Conservation (phyloP, 2,329 filamentous ascomycete species). For the Elsinoe necatrix region DNA sequence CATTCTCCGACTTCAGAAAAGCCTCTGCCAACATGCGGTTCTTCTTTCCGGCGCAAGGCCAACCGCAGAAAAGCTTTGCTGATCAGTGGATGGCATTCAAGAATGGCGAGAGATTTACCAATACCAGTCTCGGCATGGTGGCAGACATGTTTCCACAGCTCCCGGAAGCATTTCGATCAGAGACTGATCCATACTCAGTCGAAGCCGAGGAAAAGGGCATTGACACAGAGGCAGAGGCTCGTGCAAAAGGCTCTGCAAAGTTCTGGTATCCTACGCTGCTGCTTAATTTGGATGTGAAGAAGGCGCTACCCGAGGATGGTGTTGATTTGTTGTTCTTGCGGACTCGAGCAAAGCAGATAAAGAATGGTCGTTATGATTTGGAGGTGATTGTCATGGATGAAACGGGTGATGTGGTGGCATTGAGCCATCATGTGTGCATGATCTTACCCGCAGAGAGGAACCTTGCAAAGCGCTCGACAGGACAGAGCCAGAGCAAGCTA, state of each 20-base stretch:
- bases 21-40: conserved; percentile 45
- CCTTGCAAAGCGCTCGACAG: conserved; percentile 37
- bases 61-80: conserved; percentile 34
- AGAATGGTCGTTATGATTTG: conserved; percentile 65
- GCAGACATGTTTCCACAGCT: conserved; percentile 62
- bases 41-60: conserved; percentile 44
- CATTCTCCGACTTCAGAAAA: conserved; percentile 39
- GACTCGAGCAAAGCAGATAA: conserved; percentile 56
- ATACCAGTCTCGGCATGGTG: conserved; percentile 56
- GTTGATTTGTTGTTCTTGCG: conserved; percentile 65
- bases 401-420: conserved; percentile 54
- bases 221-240: conserved; percentile 21
- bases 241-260: conserved; percentile 26
- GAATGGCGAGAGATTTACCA: conserved; percentile 56
- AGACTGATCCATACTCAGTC: conserved; percentile 29
- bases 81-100: conserved; percentile 62
- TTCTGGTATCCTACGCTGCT: conserved; percentile 72
- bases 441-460: conserved; percentile 58
- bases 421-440: conserved; percentile 60
- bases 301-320: conserved; percentile 56
- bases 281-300: conserved; percentile 71
- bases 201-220: conserved; percentile 23
- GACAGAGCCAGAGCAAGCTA: conserved; percentile 25
- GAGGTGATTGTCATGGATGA: conserved; percentile 61
- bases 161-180: conserved; percentile 41